These are phyloP conservation scores for Warburgia ugandensis DNA, from an alignment of 164 flowering plant species.

Conservation along the genomic window DNA sequence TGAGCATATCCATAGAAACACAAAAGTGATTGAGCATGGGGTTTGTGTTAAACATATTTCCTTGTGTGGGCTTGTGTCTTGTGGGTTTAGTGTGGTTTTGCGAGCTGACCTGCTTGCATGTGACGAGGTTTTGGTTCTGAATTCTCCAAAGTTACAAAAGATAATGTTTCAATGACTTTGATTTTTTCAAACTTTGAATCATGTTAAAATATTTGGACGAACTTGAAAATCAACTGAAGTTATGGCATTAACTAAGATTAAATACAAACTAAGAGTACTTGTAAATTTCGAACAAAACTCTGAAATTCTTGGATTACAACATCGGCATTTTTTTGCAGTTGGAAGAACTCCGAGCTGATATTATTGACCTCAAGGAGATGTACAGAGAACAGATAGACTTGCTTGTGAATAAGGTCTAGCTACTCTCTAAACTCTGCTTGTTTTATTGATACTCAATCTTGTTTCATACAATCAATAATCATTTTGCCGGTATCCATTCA, in stretches of 20 bases:
- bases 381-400: constrained; percentile 97
- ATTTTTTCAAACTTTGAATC: background rate
- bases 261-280: background rate
- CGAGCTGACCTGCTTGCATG: no score
- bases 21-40: background rate
- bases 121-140: background rate
- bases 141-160: background rate
- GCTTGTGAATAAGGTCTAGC: constrained; percentile 80
- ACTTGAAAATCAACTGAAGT: background rate
- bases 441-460: background rate
- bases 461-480: background rate
- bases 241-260: background rate
- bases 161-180: background rate
- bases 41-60: background rate
- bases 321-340: constrained; percentile 33
- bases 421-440: background rate
- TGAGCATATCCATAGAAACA: background rate
- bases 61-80: background rate
- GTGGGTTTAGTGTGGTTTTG: background rate
- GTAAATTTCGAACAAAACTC: background rate
- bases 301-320: background rate
- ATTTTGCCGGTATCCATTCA: background rate
- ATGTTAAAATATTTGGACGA: background rate
- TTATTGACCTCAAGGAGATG: constrained; percentile 93
- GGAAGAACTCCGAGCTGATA: constrained; percentile 97